Base-by-base conservation (phyloP, 2,329 filamentous ascomycete genomes). In the Talaromyces amestolkiae region DNA sequence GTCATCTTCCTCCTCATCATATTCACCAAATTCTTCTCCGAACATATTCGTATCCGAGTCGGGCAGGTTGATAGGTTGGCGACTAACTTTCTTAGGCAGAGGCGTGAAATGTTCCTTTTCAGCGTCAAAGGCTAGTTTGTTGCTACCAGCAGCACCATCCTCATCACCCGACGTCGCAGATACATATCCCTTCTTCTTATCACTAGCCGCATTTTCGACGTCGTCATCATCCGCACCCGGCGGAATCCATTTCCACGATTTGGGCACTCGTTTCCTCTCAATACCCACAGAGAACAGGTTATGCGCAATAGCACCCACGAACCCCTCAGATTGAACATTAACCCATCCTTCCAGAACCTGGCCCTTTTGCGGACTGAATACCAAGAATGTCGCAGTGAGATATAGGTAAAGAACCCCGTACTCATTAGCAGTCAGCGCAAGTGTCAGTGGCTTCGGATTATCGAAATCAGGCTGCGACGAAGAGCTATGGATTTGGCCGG, bases 271-370 rank as follows among this genome's bases (percentile, higher is more conserved):
- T 67, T 86, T 86, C 24, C 89, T 84, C 72, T 94, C 90, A 66
- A 99, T 91, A 51, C 90, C 92, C 1, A 94, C 91, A 70, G 95
- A 96, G 83, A 98, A 98, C 69, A 92, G 87, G 76, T 94, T 94
- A 79, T 92, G 93, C 76, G 92, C 95, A 11, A 96, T 87, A 2
- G 97, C 86, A 22, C 94, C 93, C 7, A 99, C 84, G 74, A 97
- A 92, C 7, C 92, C 92, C 71, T 95, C 91, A 58, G 90, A 94
- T 75, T 96, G 92, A 35, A 97, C 83, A 72, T 94, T 95, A 64
- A 97, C 86, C 70, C 85, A 89, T 11, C 92, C 95, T 70, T 93
- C 89, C 74, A 98, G 85, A 78, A 85, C 87, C 9, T 88, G 87
- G 41, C 91, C 91, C 54, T 86, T 86, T 62, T 84, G 82, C 0